Evolutionary conservation across 2,329 filamentous ascomycete genomes (phyloP).

Genomic region (Penicillium italicum): DNA sequence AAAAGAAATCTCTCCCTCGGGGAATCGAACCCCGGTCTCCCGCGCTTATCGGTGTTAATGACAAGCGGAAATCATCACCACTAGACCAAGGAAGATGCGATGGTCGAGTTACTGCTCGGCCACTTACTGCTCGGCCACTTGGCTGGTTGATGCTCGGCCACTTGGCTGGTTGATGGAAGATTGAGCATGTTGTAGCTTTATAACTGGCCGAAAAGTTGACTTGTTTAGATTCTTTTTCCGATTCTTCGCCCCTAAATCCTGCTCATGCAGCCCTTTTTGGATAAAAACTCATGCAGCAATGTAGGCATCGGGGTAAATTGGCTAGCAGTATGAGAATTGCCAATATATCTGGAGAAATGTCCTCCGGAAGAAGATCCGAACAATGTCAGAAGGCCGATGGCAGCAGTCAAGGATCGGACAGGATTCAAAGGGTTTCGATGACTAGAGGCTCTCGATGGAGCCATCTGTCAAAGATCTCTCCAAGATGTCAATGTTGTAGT

Average conservation of each 20-base stretch:
- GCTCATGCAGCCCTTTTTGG: background rate
- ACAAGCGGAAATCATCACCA: slow-evolving; percentile 33
- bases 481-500: background rate
- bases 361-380: background rate
- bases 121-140: slow-evolving; percentile 27
- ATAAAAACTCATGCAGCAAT: no score
- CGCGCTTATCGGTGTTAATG: slow-evolving; percentile 28
- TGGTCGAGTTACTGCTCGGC: slow-evolving; percentile 23
- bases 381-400: background rate
- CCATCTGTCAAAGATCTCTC: no score
- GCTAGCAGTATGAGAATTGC: background rate
- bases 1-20: slow-evolving; percentile 29
- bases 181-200: background rate
- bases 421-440: background rate
- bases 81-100: slow-evolving; percentile 28
- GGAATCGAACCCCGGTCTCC: slow-evolving; percentile 38
- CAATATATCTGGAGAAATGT: background rate
- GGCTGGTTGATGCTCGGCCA: slow-evolving; percentile 17
- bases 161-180: no score
- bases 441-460: background rate
- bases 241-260: background rate
- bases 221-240: background rate
- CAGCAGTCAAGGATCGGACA: no score
- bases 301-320: background rate
- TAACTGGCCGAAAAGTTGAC: accelerated